These are phyloP conservation scores for Vitellaria paradoxa DNA, from an alignment of 179 eudicot species.

Conservation along the genomic window DNA sequence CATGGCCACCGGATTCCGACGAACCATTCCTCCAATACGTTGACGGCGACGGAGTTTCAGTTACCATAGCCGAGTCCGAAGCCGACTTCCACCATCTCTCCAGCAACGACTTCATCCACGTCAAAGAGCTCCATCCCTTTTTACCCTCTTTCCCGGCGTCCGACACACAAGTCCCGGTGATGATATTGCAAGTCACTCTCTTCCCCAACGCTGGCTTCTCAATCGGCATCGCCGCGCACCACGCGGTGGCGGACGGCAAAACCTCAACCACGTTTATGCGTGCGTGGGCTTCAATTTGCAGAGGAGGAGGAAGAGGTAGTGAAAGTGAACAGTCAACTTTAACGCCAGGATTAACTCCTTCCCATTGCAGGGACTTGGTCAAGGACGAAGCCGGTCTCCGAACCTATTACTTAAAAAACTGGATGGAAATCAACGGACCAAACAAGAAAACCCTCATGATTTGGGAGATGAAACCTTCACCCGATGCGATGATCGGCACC, in stretches of 20 bases:
- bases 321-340: background rate
- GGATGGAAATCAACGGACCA: no score
- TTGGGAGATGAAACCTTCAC: no score
- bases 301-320: background rate
- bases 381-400: no score
- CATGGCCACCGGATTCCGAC: no score
- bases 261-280: conserved; percentile 32
- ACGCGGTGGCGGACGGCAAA: conserved; percentile 36
- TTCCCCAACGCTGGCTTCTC: conserved; percentile 36
- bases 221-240: conserved; percentile 35
- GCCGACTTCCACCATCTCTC: conserved; percentile 29
- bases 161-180: conserved; percentile 5
- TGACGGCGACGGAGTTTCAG: conserved; percentile 24
- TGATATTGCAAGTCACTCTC: conserved; percentile 36
- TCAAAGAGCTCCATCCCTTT: conserved; percentile 6
- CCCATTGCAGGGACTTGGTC: no score
- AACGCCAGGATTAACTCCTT: no score
- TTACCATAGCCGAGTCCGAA: conserved; percentile 33
- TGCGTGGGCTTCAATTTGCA: conserved; percentile 38
- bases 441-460: no score
- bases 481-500: no score
- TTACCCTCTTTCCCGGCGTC: conserved; percentile 17
- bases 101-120: conserved; percentile 14
- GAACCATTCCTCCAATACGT: conserved; percentile 20
- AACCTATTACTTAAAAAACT: no score